Evolutionary conservation across 768 basidiomycete genomes (phyloP).

Genomic region (Fibroporia radiculosa): DNA sequence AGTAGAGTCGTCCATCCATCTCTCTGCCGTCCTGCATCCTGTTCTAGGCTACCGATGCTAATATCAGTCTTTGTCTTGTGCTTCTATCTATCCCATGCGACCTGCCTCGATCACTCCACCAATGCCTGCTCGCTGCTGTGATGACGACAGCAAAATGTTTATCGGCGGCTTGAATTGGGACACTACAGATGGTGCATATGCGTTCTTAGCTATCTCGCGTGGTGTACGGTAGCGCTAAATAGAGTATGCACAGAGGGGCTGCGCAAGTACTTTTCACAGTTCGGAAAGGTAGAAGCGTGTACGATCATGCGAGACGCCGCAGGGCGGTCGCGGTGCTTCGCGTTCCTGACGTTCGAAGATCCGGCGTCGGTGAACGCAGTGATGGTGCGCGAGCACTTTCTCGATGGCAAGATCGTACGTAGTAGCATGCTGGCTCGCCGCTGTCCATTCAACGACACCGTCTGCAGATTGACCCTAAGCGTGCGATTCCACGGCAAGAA

Average conservation of each 20-base stretch:
- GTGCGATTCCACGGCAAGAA: slow-evolving; percentile 94
- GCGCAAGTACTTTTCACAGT: slow-evolving; percentile 88
- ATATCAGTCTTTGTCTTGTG: slow-evolving; percentile 58
- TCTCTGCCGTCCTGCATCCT: slow-evolving; percentile 41
- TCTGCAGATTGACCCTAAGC: slow-evolving; percentile 94
- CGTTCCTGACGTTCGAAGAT: slow-evolving; percentile 94
- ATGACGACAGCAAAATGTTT: slow-evolving; percentile 87
- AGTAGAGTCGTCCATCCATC: slow-evolving; percentile 69
- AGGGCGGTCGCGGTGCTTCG: slow-evolving; percentile 94
- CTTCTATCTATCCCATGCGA: slow-evolving; percentile 25
- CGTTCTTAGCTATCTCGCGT: slow-evolving; percentile 27
- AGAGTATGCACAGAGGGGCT: slow-evolving; percentile 50
- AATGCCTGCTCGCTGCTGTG: slow-evolving; percentile 7
- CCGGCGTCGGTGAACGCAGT: slow-evolving; percentile 91
- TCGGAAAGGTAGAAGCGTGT: slow-evolving; percentile 94
- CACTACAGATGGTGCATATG: slow-evolving; percentile 90
- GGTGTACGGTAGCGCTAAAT: slow-evolving; percentile 37
- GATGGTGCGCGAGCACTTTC: slow-evolving; percentile 88
- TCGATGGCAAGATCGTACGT: slow-evolving; percentile 96
- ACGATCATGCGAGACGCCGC: slow-evolving; percentile 98
- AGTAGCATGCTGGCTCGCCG: neutral
- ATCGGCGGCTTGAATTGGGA: slow-evolving; percentile 99
- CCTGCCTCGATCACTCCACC: no score
- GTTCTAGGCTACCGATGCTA: slow-evolving; percentile 76
- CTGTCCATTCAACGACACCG: neutral